A percentile compares a stretch with the other conserved stretches of the same genome.
phyloP scores from a whole-genome alignment of 1,139 yeast species.

The Blastobotrys indianensis region DNA sequence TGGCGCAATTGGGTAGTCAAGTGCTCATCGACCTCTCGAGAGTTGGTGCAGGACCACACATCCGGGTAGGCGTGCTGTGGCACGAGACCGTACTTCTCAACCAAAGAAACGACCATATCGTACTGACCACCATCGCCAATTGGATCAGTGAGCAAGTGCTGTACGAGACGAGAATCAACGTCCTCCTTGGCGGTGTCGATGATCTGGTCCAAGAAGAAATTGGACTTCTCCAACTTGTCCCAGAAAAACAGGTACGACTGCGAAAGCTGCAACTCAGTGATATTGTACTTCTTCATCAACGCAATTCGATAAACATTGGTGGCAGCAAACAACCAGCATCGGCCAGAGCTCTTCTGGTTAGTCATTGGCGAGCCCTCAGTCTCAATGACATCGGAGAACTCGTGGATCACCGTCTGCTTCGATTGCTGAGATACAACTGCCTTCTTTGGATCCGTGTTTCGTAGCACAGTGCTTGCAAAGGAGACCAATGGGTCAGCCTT shows the following conservation, averaged over 20 bases:
- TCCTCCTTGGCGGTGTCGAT: conserved; percentile 58
- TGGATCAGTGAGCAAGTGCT: conserved; percentile 56
- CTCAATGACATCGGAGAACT: conserved; percentile 56
- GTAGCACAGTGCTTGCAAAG: conserved; percentile 32
- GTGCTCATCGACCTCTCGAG: conserved; percentile 53
- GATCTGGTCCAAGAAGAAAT: conserved; percentile 69
- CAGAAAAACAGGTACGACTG: conserved; percentile 68
- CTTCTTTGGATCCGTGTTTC: conserved; percentile 31
- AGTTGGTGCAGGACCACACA: conserved; percentile 55
- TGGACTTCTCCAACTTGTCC: conserved; percentile 63
- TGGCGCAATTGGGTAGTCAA: conserved; percentile 67
- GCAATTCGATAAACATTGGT: conserved; percentile 63
- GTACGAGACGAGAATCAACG: conserved; percentile 62
- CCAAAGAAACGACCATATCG: conserved; percentile 70
- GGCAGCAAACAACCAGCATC: conserved; percentile 87
- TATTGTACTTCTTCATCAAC: conserved; percentile 55
- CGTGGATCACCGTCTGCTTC: conserved; percentile 38
- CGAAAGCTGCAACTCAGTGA: conserved; percentile 67
- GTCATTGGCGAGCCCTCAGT: conserved; percentile 66
- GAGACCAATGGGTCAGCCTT: conserved; percentile 25
- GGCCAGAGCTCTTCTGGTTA: conserved; percentile 67
- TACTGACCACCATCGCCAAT: conserved; percentile 82
- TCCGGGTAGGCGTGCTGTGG: conserved; percentile 73
- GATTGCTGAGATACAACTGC: conserved; percentile 40
- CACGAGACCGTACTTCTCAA: conserved; percentile 71